These are phyloP conservation scores for Ascomycota sp. DNA, from an alignment of 2,329 filamentous ascomycete genomes.

Conservation along the genomic window DNA sequence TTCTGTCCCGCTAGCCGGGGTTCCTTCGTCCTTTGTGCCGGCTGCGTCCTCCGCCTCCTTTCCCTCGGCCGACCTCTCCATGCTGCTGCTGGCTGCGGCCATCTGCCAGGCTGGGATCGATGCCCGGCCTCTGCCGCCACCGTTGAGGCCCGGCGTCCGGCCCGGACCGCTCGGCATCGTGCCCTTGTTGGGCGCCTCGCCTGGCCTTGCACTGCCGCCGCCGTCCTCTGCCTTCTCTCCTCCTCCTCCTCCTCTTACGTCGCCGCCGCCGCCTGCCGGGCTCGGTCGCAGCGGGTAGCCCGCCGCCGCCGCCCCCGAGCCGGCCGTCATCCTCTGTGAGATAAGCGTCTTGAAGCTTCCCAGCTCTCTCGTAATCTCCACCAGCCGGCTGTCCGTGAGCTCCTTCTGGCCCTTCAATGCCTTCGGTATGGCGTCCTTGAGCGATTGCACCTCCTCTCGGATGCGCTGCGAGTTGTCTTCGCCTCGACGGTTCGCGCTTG, in stretches of 20 bases:
- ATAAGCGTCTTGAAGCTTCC: constrained; percentile 85
- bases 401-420: constrained; percentile 79
- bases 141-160: constrained; percentile 10
- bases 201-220: constrained; percentile 6
- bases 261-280: constrained; percentile 6
- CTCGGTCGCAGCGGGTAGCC: background rate
- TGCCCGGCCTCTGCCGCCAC: constrained; percentile 35
- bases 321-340: constrained; percentile 34
- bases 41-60: constrained; percentile 7
- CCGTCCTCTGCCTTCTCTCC: constrained; percentile 6
- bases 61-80: constrained; percentile 19
- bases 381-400: constrained; percentile 56
- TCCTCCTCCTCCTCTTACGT: too few species aligned
- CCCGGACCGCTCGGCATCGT: constrained; percentile 9
- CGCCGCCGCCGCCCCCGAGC: constrained; percentile 9
- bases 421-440: constrained; percentile 74
- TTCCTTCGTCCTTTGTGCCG: too few species aligned
- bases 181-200: constrained; percentile 16
- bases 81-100: constrained; percentile 36
- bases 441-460: constrained; percentile 62
- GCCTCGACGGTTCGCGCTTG: constrained; percentile 57
- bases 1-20: too few species aligned
- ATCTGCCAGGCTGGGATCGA: constrained; percentile 68
- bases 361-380: constrained; percentile 71
- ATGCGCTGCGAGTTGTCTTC: constrained; percentile 78